Conservation (phyloP, 2,329 filamentous ascomycete genomes). For the Fusarium sororula region DNA sequence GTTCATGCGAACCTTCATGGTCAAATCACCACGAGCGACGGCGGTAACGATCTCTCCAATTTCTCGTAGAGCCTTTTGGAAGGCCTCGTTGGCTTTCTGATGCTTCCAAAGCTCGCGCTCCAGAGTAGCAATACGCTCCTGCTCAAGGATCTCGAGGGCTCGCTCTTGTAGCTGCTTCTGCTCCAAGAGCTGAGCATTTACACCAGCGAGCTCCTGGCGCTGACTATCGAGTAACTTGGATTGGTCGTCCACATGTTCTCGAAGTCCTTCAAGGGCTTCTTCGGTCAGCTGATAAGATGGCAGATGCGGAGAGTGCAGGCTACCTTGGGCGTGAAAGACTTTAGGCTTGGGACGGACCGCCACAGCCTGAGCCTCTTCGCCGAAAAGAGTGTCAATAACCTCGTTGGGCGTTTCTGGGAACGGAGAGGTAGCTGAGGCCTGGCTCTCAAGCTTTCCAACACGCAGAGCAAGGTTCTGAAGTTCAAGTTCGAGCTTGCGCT, state of each 20-base stretch:
- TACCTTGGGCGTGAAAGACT: slow-evolving; percentile 56
- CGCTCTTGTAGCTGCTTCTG: slow-evolving; percentile 87
- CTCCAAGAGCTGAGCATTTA: slow-evolving; percentile 85
- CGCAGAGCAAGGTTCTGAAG: slow-evolving; percentile 80
- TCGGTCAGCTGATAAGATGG: slow-evolving; percentile 70
- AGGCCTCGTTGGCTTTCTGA: slow-evolving; percentile 97
- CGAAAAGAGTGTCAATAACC: slow-evolving; percentile 70
- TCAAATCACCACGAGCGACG: slow-evolving; percentile 92
- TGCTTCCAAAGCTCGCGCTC: slow-evolving; percentile 97
- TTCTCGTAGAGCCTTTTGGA: slow-evolving; percentile 95
- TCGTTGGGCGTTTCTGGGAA: slow-evolving; percentile 88
- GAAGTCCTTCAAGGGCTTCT: slow-evolving; percentile 84
- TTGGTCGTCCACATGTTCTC: slow-evolving; percentile 92
- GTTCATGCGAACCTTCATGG: slow-evolving; percentile 96
- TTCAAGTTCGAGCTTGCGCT: slow-evolving; percentile 83
- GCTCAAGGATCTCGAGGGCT: slow-evolving; percentile 83
- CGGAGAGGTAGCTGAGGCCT: slow-evolving; percentile 69
- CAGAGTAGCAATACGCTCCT: slow-evolving; percentile 85
- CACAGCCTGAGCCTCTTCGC: slow-evolving; percentile 61
- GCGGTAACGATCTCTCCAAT: slow-evolving; percentile 98
- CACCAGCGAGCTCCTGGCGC: slow-evolving; percentile 83
- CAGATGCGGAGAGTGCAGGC: slow-evolving; percentile 50
- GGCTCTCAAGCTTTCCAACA: slow-evolving; percentile 84
- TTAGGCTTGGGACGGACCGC: slow-evolving; percentile 55
- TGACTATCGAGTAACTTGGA: slow-evolving; percentile 91